Evolutionary conservation across 192 early-diverging fungal species (phyloP).

Genomic region (Diversispora epigaea): DNA sequence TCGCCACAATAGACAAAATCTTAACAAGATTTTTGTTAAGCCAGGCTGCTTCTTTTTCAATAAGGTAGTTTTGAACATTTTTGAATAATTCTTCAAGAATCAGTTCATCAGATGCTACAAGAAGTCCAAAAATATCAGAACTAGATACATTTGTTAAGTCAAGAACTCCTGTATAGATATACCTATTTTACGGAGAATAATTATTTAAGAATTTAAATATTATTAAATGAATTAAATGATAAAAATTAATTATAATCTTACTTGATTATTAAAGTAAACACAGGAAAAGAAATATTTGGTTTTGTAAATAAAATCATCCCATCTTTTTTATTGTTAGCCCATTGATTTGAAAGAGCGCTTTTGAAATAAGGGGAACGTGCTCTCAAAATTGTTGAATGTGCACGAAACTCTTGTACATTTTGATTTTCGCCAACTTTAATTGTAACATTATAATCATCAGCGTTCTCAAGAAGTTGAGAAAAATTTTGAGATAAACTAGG

Average conservation of each 20-base stretch:
- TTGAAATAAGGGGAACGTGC: conserved; percentile 27
- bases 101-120: conserved; percentile 26
- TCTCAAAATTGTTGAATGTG: conserved; percentile 4
- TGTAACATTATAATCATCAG: background rate
- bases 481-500: background rate
- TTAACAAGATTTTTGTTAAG: background rate
- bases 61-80: background rate
- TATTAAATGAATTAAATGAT: no score
- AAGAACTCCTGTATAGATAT: conserved; percentile 16
- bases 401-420: background rate
- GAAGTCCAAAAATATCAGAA: conserved; percentile 12
- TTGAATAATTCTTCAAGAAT: conserved; percentile 5
- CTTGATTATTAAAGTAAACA: no score
- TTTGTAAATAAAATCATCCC: conserved; percentile 19
- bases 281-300: conserved; percentile 20
- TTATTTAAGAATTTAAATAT: background rate
- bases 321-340: conserved; percentile 22
- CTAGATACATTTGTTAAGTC: background rate
- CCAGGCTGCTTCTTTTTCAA: background rate
- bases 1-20: background rate
- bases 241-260: background rate
- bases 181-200: conserved; percentile 1
- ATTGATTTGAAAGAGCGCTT: background rate
- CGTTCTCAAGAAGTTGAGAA: background rate
- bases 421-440: conserved; percentile 17